Percentiles rank a stretch among this genome's conserved stretches.
Conservation (phyloP, 495 filamentous ascomycete genomes). For the Aspergillus avenaceus region DNA sequence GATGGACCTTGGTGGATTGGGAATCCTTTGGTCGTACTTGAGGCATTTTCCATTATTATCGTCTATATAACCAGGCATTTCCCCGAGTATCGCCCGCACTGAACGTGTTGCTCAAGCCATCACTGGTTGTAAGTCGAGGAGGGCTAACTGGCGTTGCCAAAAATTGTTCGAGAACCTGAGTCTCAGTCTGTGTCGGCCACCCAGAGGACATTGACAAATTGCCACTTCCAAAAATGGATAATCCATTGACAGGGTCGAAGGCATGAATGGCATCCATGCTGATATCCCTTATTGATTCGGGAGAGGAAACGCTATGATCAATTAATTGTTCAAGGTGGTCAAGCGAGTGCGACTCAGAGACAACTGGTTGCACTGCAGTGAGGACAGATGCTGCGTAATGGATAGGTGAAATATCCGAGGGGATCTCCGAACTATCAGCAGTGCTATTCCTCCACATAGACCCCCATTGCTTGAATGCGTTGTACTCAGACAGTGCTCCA, state of each 20-base stretch:
- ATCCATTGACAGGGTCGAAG: slow-evolving; percentile 13
- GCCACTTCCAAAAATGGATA: slow-evolving; percentile 14
- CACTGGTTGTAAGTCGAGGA: too few relatives aligned
- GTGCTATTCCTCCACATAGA: slow-evolving; percentile 6
- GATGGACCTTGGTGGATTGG: background rate
- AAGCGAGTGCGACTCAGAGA: background rate
- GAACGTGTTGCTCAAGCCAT: background rate
- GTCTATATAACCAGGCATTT: too few relatives aligned
- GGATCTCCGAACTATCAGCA: background rate
- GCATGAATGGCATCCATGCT: background rate
- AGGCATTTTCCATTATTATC: too few relatives aligned
- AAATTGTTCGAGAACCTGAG: slow-evolving; percentile 21
- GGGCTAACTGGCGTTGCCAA: slow-evolving; percentile 6
- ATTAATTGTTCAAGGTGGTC: background rate
- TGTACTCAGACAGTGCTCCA: slow-evolving; percentile 15
- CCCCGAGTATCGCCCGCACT: background rate
- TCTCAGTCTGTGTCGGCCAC: slow-evolving; percentile 22
- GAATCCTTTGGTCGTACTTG: too few relatives aligned
- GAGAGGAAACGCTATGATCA: background rate
- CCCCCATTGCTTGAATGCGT: slow-evolving; percentile 28
- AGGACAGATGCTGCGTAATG: background rate
- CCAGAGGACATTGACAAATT: slow-evolving; percentile 11
- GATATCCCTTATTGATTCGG: background rate
- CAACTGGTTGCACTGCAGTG: background rate
- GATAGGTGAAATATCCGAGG: background rate